phyloP scores from a whole-genome alignment of 441 rosid species.

The Populus hybrid region DNA sequence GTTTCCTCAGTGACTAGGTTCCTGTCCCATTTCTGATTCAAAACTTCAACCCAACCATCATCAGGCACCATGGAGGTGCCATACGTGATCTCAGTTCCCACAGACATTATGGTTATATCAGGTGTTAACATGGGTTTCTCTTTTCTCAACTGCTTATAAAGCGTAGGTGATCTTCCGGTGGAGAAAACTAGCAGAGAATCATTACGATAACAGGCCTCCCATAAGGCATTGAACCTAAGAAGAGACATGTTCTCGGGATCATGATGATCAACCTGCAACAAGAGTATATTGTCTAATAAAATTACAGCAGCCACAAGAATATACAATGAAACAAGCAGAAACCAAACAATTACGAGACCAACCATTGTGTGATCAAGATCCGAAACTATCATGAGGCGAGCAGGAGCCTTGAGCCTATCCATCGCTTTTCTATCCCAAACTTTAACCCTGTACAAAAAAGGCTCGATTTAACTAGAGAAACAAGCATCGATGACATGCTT shows the following conservation, averaged over 20 bases:
- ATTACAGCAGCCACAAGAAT: background rate
- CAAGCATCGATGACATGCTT: background rate
- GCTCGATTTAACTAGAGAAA: background rate
- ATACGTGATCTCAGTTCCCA: conserved; percentile 91
- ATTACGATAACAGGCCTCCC: conserved; percentile 79
- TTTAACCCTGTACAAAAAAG: conserved; percentile 14
- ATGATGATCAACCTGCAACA: conserved; percentile 85
- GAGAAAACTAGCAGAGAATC: conserved; percentile 93
- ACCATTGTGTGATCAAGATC: conserved; percentile 98
- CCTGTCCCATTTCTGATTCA: conserved; percentile 78
- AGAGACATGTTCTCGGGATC: conserved; percentile 80
- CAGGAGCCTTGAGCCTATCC: conserved; percentile 59
- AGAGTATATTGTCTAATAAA: conserved; percentile 20
- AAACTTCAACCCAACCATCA: conserved; percentile 73
- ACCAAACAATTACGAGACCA: conserved; percentile 6
- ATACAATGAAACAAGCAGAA: conserved; percentile 6
- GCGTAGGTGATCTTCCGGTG: conserved; percentile 85
- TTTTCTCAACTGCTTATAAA: conserved; percentile 73
- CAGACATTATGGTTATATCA: conserved; percentile 87
- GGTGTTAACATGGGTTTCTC: conserved; percentile 93
- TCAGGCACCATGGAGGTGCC: conserved; percentile 78
- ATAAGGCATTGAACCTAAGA: conserved; percentile 84
- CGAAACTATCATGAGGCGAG: conserved; percentile 86
- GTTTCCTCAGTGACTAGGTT: conserved; percentile 65
- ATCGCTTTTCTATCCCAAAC: conserved; percentile 26